phyloP scores from a whole-genome alignment of 495 filamentous ascomycete genomes.

The Penicillium coffeae region DNA sequence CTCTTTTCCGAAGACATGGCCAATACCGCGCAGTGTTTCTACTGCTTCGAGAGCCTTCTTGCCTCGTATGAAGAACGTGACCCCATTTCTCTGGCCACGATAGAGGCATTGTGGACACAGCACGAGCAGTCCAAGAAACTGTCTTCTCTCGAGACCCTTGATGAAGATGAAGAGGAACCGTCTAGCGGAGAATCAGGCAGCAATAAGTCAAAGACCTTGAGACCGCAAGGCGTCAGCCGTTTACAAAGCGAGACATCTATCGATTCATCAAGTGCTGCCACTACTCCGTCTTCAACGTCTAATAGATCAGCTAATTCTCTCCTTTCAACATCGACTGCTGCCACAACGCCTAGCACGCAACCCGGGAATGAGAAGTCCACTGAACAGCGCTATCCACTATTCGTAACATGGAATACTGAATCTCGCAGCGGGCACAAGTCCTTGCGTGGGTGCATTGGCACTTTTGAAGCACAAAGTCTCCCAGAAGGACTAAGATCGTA shows the following conservation, averaged over 20 bases:
- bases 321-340: slow-evolving; percentile 41
- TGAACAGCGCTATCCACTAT: slow-evolving; percentile 59
- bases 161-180: slow-evolving; percentile 15
- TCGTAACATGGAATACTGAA: slow-evolving; percentile 91
- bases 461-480: slow-evolving; percentile 78
- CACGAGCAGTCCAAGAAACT: slow-evolving; percentile 45
- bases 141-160: slow-evolving; percentile 24
- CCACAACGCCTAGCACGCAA: slow-evolving; percentile 42
- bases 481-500: slow-evolving; percentile 70
- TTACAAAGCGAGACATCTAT: slow-evolving; percentile 33
- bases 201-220: slow-evolving; percentile 20
- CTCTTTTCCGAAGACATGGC: slow-evolving; percentile 73
- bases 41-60: slow-evolving; percentile 81
- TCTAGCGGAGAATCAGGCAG: slow-evolving; percentile 10
- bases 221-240: slow-evolving; percentile 31
- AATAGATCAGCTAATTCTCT: slow-evolving; percentile 40
- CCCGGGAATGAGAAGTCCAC: slow-evolving; percentile 23
- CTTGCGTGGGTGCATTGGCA: slow-evolving; percentile 94
- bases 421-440: slow-evolving; percentile 57
- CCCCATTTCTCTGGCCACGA: slow-evolving; percentile 54
- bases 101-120: slow-evolving; percentile 70
- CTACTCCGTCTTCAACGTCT: slow-evolving; percentile 42
- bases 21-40: slow-evolving; percentile 75
- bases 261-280: slow-evolving; percentile 43
- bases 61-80: slow-evolving; percentile 59